Evolutionary conservation across 1,139 yeast species (phyloP), one percentile per base, ranked within the genome.

Genomic region (Sugiyamaella neomexicana): DNA sequence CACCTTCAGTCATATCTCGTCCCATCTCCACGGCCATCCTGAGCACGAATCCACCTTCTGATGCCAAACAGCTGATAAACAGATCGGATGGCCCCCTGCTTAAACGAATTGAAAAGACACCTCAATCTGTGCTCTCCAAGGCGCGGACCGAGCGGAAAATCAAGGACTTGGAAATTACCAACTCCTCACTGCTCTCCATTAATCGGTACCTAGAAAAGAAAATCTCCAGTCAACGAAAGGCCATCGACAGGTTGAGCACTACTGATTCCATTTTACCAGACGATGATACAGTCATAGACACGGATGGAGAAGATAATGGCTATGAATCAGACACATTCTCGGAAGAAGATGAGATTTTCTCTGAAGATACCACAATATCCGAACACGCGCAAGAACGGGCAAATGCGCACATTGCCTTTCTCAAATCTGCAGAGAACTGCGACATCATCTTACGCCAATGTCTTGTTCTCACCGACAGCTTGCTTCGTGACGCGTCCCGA

Each of bases 161-260:
- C 7, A 55, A 60, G 59, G 70, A 67, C 42, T 48, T 67, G 51
- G 69, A 67, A 54, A 66, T 67, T 13, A 61, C 69, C 7, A 67
- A 67, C 55, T 54, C 60, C 20, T 65, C 69, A 2, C 54, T 67
- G 31, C 52, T 65, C 53, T 60, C 64, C 6, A 63, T 67, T 12
- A 67, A 67, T 58, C 61, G 62, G 48, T 65, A 61, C 50, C 54
- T 67, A 34, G 70, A 67, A 50, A 62, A 60, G 46, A 51, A 57
- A 43, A 45, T 65, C 31, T 55, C 64, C 17, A 50, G 50, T 8
- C 65, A 64, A 50, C 50, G 57, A 4, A 57, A 54, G 31, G 64
- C 63, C 23, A 52, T 62, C 6, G 63, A 59, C 38, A 47, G 45
- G 10, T 52, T 58, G 20, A 40, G 29, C 38, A 38, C 20, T 15